phyloP scores from a whole-genome alignment of 192 early-diverging fungal species.

The Nowakowskiella sp. region DNA sequence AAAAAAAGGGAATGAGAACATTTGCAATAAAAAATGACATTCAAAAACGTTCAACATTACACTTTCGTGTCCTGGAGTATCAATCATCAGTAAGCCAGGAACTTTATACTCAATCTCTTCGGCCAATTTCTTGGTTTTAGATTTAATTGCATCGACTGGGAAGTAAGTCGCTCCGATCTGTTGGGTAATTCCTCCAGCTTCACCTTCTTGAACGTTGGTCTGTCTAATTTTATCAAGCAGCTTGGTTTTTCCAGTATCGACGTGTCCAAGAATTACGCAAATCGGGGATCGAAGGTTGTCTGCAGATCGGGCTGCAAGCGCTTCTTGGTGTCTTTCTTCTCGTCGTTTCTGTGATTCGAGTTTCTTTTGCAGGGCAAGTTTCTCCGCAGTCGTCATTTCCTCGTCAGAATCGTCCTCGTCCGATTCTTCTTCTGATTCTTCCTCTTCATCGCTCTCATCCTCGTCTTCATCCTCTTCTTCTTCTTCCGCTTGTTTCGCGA shows the following conservation, averaged over 20 bases:
- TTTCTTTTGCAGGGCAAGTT: constrained; percentile 56
- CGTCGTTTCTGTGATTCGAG: constrained; percentile 72
- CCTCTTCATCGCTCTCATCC: constrained; percentile 11
- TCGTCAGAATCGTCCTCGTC: constrained; percentile 44
- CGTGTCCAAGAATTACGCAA: constrained; percentile 97
- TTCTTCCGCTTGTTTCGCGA: not conserved
- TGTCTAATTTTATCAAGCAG: constrained; percentile 98
- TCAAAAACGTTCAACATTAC: not conserved
- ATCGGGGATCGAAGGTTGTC: constrained; percentile 95
- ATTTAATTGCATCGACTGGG: constrained; percentile 87
- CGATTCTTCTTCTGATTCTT: constrained; percentile 19
- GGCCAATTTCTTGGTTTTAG: constrained; percentile 80
- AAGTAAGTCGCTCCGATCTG: constrained; percentile 99
- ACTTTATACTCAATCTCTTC: constrained; percentile 67
- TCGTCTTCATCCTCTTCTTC: no score
- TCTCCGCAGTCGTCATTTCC: constrained; percentile 55
- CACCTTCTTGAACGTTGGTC: constrained; percentile 98
- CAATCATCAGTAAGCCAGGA: constrained; percentile 91
- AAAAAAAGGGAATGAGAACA: constrained; percentile 87
- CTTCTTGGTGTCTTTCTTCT: constrained; percentile 58
- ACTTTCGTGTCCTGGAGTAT: constrained; percentile 99
- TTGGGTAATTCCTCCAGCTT: constrained; percentile 99
- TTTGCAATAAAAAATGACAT: constrained; percentile 14
- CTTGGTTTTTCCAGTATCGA: constrained; percentile 96
- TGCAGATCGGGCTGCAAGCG: constrained; percentile 73